These are phyloP conservation scores for Dendrobium chrysotoxum DNA, from an alignment of 106 monocot species.

Conservation along the genomic window DNA sequence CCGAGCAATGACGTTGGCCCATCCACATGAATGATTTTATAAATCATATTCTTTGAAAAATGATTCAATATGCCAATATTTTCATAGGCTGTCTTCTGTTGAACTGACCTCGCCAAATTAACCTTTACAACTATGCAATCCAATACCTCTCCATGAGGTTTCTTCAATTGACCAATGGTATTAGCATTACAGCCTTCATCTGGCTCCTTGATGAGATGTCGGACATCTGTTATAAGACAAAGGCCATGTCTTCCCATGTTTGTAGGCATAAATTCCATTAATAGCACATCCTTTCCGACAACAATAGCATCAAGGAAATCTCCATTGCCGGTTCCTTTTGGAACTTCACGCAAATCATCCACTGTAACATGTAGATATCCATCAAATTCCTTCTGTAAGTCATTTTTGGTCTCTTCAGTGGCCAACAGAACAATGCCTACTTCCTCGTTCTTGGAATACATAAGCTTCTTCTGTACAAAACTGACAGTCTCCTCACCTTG, in stretches of 20 bases:
- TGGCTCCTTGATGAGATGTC: slow-evolving; percentile 66
- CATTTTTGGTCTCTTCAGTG: slow-evolving; percentile 92
- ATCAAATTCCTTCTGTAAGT: slow-evolving; percentile 78
- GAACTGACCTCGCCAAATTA: slow-evolving; percentile 13
- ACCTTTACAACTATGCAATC: slow-evolving; percentile 66
- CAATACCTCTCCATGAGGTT: slow-evolving; percentile 65
- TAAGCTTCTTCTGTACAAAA: no score
- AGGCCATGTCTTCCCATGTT: slow-evolving; percentile 75
- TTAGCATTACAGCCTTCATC: slow-evolving; percentile 77
- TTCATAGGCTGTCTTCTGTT: slow-evolving; percentile 43
- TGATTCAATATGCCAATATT: slow-evolving; percentile 60
- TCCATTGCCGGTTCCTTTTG: slow-evolving; percentile 54
- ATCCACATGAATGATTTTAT: slow-evolving; percentile 49
- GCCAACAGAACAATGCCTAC: no score
- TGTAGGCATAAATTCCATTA: slow-evolving; percentile 73
- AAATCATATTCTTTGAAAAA: slow-evolving; percentile 48
- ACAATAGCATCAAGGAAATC: slow-evolving; percentile 98
- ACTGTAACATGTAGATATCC: slow-evolving; percentile 73
- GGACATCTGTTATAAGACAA: slow-evolving; percentile 76
- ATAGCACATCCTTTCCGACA: slow-evolving; percentile 92
- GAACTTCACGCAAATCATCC: slow-evolving; percentile 52
- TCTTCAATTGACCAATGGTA: slow-evolving; percentile 67
- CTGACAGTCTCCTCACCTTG: no score
- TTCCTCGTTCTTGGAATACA: no score
- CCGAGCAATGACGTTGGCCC: slow-evolving; percentile 66